phyloP scores from a whole-genome alignment of 2,329 filamentous ascomycete species.

The Apiospora aurea region DNA sequence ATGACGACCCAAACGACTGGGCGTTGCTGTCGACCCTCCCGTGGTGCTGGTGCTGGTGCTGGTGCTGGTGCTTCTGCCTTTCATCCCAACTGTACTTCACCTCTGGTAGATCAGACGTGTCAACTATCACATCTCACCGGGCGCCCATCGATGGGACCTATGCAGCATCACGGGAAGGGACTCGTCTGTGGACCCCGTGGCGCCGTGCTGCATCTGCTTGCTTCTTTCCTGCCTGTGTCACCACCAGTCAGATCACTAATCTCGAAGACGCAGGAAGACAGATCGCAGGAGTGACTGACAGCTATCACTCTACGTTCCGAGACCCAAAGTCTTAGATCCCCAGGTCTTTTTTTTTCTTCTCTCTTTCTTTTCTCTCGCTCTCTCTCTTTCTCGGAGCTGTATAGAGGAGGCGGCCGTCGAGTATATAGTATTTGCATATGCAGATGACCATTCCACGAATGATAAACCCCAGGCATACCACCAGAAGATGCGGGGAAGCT shows the following conservation, averaged over 20 bases:
- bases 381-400: background rate
- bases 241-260: background rate
- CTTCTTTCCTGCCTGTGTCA: conserved; percentile 13
- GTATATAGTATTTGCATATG: background rate
- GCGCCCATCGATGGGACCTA: background rate
- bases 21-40: background rate
- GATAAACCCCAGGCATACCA: background rate
- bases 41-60: no score
- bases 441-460: conserved; percentile 5
- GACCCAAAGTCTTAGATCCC: background rate
- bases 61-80: background rate
- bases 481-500: background rate
- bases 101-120: conserved; percentile 1
- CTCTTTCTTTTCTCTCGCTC: background rate
- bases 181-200: background rate
- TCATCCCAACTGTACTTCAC: background rate
- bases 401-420: background rate
- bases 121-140: conserved; percentile 1
- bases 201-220: conserved; percentile 2
- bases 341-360: no score
- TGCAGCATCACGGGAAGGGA: conserved; percentile 5
- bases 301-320: background rate
- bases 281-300: background rate
- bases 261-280: background rate
- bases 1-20: conserved; percentile 7